phyloP scores from a whole-genome alignment of 2,329 filamentous ascomycete genomes.

The Cladosporium cucumerinum region DNA sequence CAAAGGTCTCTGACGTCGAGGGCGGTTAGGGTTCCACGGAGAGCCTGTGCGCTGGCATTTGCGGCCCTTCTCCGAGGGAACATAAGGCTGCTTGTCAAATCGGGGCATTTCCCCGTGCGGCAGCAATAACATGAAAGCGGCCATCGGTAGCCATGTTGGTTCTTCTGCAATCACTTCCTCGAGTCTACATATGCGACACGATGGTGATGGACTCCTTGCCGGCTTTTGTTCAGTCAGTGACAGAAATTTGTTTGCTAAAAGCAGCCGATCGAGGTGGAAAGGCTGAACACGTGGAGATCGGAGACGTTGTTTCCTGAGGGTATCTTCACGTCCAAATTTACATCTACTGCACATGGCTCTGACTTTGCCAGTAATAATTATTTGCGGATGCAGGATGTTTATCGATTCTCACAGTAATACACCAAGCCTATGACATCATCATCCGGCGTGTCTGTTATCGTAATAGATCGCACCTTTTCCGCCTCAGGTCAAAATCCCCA shows the following conservation, averaged over 20 bases:
- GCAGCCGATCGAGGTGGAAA: not conserved
- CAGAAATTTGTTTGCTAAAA: not conserved
- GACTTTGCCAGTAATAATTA: not conserved
- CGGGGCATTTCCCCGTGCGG: no score
- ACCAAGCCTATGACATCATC: not conserved
- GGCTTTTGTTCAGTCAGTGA: not conserved
- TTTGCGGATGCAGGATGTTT: not conserved
- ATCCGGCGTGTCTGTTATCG: not conserved
- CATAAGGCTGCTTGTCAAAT: not conserved
- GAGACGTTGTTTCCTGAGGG: not conserved
- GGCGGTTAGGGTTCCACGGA: not conserved
- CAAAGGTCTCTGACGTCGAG: not conserved
- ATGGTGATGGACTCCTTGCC: not conserved
- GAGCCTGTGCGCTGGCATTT: not conserved
- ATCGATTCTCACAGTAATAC: not conserved
- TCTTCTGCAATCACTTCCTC: not conserved
- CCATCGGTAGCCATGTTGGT: not conserved
- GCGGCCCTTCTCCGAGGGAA: not conserved
- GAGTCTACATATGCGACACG: not conserved
- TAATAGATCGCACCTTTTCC: not conserved
- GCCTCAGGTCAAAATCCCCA: not conserved
- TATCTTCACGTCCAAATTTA: not conserved
- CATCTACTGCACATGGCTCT: not conserved
- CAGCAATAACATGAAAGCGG: not conserved
- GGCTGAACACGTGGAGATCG: not conserved